Evolutionary conservation across 2,329 filamentous ascomycete species (phyloP), one percentile per base, ranked within the genome.

Genomic region (Pyrenophora graminea): DNA sequence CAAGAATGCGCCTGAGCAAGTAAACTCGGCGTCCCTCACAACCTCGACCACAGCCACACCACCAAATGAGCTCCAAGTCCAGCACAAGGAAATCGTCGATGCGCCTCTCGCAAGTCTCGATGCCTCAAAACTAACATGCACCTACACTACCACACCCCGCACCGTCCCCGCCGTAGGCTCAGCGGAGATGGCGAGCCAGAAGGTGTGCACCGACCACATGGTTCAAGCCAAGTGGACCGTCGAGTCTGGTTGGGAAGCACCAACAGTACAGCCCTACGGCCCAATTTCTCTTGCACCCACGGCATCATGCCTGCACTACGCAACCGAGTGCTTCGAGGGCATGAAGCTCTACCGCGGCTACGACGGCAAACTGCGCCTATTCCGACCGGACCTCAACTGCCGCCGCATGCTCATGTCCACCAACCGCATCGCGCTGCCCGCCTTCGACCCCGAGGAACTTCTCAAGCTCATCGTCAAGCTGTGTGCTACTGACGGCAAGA

Each of bases 311-410:
- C 82, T 96, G 53, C 91, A 96, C 80, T 96, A 96, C 75, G 91
- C 90, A 9, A 95, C 90, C 40, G 88, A 93, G 75, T 95, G 91
- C 74, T 96, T 95, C 76, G 91, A 96, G 76, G 91, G 91, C 10
- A 80, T 87, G 77, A 96, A 95, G 76, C 84, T 84, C 39, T 84
- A 85, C 71, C 86, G 84, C 68, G 76, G 85, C 70, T 74, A 82
- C 60, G 88, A 93, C 71, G 87, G 86, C 63, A 83, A 82, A 64
- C 81, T 92, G 48, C 86, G 89, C 52, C 77, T 92, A 48, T 93
- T 93, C 82, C 85, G 89, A n/a, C 87, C 89, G 0, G 78, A 86
- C 61, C 81, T 84, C 68, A 93, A 93, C 74, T 84, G 85, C 66
- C 78, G 79, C 59, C 85, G 90, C 61, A 85, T 85, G 73, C 73